Conservation (phyloP, 768 basidiomycete genomes). For the Cantharellus anzutake region DNA sequence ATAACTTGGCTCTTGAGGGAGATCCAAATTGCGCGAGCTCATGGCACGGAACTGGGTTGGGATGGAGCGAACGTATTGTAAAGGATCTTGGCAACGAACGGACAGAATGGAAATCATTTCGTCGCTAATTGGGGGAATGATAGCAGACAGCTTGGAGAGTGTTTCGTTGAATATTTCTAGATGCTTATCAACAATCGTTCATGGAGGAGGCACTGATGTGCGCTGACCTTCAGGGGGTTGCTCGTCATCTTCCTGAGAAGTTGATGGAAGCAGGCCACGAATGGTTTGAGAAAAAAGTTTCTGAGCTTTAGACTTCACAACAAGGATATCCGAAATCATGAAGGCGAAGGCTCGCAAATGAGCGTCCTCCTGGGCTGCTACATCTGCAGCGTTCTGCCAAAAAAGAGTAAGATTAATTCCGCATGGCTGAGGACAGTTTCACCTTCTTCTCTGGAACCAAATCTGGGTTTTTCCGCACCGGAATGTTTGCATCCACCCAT, state of each 20-base stretch:
- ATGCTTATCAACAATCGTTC: background rate
- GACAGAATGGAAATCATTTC: conserved; percentile 56
- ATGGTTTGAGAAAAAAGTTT: conserved; percentile 56
- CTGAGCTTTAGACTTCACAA: conserved; percentile 31
- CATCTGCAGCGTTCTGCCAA: conserved; percentile 11
- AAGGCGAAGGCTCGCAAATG: conserved; percentile 25
- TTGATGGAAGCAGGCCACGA: conserved; percentile 31
- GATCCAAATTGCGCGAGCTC: conserved; percentile 32
- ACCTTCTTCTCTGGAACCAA: background rate
- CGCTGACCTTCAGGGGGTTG: background rate
- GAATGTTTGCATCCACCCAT: conserved; percentile 50
- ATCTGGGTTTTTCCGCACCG: conserved; percentile 21
- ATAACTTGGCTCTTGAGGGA: conserved; percentile 64
- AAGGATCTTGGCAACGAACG: conserved; percentile 65
- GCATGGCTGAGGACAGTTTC: background rate
- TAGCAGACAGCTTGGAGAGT: conserved; percentile 27
- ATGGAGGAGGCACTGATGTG: background rate
- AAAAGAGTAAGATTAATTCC: background rate
- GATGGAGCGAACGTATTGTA: conserved; percentile 71
- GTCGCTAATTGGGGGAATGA: conserved; percentile 38
- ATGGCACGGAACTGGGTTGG: conserved; percentile 80
- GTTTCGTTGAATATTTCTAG: conserved; percentile 27
- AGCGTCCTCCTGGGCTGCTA: conserved; percentile 20
- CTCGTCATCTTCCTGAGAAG: background rate
- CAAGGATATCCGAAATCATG: conserved; percentile 47